These are phyloP conservation scores for Pelargonium nanum DNA, from an alignment of 345 rosid species.

Conservation along the genomic window DNA sequence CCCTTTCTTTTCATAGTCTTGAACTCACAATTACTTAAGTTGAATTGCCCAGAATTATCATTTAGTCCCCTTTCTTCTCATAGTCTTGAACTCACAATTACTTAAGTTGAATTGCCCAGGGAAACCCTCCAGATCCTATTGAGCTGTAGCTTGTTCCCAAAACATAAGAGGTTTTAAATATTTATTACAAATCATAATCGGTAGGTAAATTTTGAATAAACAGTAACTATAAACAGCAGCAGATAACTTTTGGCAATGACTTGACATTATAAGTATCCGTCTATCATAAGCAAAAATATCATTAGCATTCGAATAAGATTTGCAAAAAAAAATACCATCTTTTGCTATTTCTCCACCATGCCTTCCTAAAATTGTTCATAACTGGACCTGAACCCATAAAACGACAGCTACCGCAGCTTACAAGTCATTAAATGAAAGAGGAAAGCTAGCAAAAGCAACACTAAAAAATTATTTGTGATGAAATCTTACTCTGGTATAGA, in stretches of 20 bases:
- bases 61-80: neutral
- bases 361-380: slow-evolving; percentile 31
- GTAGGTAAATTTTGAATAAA: neutral
- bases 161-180: slow-evolving; percentile 1
- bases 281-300: slow-evolving; percentile 1
- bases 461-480: slow-evolving; percentile 6
- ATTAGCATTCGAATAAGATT: neutral
- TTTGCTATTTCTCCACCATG: slow-evolving; percentile 51
- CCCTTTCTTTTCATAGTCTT: neutral
- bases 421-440: slow-evolving; percentile 12
- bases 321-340: slow-evolving; percentile 29
- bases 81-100: too few relatives aligned
- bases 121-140: slow-evolving; percentile 4
- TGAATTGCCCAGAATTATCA: too few relatives aligned
- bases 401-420: slow-evolving; percentile 41
- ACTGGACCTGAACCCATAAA: slow-evolving; percentile 39
- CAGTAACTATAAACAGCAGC: neutral
- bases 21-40: too few relatives aligned
- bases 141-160: neutral
- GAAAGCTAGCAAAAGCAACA: slow-evolving; percentile 2
- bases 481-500: slow-evolving; percentile 61
- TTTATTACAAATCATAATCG: neutral
- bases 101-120: neutral
- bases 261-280: slow-evolving; percentile 4
- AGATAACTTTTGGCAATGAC: neutral